Conservation (phyloP, 2,329 filamentous ascomycete genomes). For the Trichoderma koningii region DNA sequence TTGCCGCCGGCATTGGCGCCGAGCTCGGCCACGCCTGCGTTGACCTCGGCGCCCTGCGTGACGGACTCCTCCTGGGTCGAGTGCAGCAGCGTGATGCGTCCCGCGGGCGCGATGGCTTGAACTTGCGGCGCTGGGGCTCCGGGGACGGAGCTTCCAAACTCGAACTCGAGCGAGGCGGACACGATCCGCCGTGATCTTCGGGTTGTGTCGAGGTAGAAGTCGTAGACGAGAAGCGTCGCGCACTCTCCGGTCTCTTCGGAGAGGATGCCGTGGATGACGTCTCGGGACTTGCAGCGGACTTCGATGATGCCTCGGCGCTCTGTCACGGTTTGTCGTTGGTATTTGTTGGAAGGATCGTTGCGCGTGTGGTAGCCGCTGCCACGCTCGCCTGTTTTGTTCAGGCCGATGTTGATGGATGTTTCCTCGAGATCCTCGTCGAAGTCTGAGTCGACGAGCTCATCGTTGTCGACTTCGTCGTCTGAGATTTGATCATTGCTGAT, state of each 20-base stretch:
- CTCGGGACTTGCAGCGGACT: slow-evolving; percentile 33
- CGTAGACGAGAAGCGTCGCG: slow-evolving; percentile 34
- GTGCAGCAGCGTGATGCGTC: slow-evolving; percentile 25
- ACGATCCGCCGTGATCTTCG: slow-evolving; percentile 32
- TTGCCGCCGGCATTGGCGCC: slow-evolving; percentile 28
- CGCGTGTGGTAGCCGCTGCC: slow-evolving; percentile 32
- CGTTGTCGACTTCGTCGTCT: slow-evolving; percentile 14
- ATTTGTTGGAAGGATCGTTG: slow-evolving; percentile 32
- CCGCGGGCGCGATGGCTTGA: slow-evolving; percentile 30
- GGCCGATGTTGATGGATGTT: slow-evolving; percentile 29
- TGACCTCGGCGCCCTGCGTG: slow-evolving; percentile 20
- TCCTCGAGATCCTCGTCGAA: slow-evolving; percentile 29
- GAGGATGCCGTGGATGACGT: slow-evolving; percentile 35
- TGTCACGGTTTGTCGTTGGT: slow-evolving; percentile 30
- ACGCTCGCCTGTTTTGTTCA: slow-evolving; percentile 29
- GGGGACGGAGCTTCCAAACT: slow-evolving; percentile 28
- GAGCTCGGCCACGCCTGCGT: slow-evolving; percentile 27
- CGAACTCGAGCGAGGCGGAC: slow-evolving; percentile 31
- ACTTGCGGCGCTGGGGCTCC: slow-evolving; percentile 27
- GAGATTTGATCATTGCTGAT: slow-evolving; percentile 4
- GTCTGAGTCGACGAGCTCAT: slow-evolving; percentile 14
- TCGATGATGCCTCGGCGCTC: slow-evolving; percentile 34
- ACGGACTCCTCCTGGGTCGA: slow-evolving; percentile 25
- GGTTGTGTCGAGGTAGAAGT: slow-evolving; percentile 35
- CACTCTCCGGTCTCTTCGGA: slow-evolving; percentile 29